These are phyloP conservation scores for Desmodesmus armatus DNA, from an alignment of 139 green algal genomes.

Conservation along the genomic window DNA sequence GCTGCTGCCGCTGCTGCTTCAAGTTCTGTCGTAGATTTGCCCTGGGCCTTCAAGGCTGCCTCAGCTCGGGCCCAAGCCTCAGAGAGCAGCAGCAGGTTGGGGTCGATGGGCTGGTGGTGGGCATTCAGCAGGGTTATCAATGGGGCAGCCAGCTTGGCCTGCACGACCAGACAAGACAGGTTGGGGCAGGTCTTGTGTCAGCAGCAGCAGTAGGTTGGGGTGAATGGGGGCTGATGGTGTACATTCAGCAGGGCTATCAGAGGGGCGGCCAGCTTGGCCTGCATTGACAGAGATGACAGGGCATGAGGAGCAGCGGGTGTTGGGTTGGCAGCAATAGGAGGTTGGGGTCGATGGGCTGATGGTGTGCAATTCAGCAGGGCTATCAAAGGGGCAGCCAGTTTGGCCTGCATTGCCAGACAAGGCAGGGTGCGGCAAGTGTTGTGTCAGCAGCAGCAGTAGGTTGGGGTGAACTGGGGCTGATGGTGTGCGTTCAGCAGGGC, in stretches of 20 bases:
- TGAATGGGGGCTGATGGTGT: too few relatives aligned
- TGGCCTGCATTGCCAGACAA: conserved; percentile 49
- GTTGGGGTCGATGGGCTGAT: conserved; percentile 85
- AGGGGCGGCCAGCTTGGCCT: too few relatives aligned
- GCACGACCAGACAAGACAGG: not conserved
- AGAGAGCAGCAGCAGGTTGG: conserved; percentile 81
- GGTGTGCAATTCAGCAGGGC: conserved; percentile 74
- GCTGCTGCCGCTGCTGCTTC: not conserved
- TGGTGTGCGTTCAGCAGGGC: too few relatives aligned
- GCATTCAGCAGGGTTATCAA: conserved; percentile 76
- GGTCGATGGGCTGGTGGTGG: conserved; percentile 80
- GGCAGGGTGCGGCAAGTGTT: too few relatives aligned
- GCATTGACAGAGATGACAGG: too few relatives aligned
- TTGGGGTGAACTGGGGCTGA: too few relatives aligned
- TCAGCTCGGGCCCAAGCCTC: conserved; percentile 70
- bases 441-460: too few relatives aligned
- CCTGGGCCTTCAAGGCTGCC: conserved; percentile 46
- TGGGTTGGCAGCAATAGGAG: conserved; percentile 77
- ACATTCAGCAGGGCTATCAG: too few relatives aligned
- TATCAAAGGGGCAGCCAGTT: conserved; percentile 73
- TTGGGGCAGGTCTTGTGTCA: too few relatives aligned
- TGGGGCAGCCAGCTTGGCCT: conserved; percentile 70
- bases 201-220: too few relatives aligned
- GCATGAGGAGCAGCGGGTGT: too few relatives aligned
- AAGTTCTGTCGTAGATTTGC: not conserved